Evolutionary conservation across 768 basidiomycete genomes (phyloP).

Genomic region (Mycena rosella): DNA sequence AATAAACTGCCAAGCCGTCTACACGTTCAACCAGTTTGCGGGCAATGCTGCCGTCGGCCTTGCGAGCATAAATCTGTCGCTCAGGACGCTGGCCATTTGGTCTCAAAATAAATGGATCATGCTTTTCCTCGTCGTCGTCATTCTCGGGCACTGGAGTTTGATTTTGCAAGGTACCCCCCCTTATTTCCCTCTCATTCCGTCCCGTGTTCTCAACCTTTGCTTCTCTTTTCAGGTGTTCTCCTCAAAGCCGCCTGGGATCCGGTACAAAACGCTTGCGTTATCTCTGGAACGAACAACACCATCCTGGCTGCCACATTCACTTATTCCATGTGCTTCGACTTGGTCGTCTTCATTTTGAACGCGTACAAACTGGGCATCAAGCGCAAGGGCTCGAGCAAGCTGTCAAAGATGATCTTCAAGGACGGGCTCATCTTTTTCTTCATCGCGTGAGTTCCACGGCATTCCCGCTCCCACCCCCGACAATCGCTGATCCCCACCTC

Average conservation of each 20-base stretch:
- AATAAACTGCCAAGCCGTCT: conserved; percentile 73
- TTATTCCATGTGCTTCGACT: conserved; percentile 83
- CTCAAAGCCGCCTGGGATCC: conserved; percentile 68
- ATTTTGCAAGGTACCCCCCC: conserved; percentile 36
- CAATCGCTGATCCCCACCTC: not conserved
- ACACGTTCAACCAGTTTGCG: conserved; percentile 70
- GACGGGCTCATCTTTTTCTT: conserved; percentile 84
- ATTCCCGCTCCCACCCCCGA: not conserved
- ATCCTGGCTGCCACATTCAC: conserved; percentile 79
- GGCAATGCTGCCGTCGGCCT: conserved; percentile 64
- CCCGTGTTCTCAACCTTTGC: not conserved
- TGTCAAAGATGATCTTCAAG: conserved; percentile 74
- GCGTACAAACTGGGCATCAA: conserved; percentile 66
- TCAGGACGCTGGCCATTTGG: conserved; percentile 55
- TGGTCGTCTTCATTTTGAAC: conserved; percentile 69
- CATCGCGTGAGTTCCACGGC: conserved; percentile 69
- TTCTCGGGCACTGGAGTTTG: conserved; percentile 61
- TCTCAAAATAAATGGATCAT: conserved; percentile 53
- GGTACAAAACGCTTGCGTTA: conserved; percentile 62
- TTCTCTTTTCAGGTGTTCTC: conserved; percentile 60
- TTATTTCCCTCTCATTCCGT: not conserved
- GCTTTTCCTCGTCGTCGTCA: conserved; percentile 50
- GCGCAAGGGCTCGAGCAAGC: conserved; percentile 53
- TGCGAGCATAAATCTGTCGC: conserved; percentile 64
- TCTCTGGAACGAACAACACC: conserved; percentile 70